Conservation (phyloP, 2,329 filamentous ascomycete species). For the Hypoxylon sp. region DNA sequence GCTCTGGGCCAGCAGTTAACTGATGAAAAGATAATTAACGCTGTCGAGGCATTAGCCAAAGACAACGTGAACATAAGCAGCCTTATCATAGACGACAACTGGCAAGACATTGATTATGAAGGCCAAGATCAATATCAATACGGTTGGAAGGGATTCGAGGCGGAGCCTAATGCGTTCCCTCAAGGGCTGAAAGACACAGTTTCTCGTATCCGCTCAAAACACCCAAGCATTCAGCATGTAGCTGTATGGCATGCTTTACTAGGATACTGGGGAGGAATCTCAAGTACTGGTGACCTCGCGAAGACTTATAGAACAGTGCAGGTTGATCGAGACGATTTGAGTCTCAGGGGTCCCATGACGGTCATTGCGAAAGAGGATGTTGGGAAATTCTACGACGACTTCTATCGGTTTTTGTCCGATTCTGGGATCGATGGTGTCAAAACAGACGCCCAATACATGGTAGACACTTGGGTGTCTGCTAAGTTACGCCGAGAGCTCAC, state of each 20-base stretch:
- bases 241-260: conserved; percentile 94
- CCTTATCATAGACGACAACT: conserved; percentile 97
- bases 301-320: conserved; percentile 81
- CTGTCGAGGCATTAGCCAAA: conserved; percentile 77
- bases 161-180: conserved; percentile 83
- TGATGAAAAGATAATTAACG: conserved; percentile 81
- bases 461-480: conserved; percentile 80
- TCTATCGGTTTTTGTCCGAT: conserved; percentile 83
- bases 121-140: conserved; percentile 67
- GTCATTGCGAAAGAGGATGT: conserved; percentile 82
- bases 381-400: conserved; percentile 85
- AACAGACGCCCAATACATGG: conserved; percentile 91
- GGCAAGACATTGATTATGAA: conserved; percentile 79
- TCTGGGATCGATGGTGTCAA: conserved; percentile 89
- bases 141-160: conserved; percentile 88
- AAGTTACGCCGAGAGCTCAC: conserved; percentile 78
- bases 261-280: conserved; percentile 92
- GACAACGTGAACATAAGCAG: conserved; percentile 83
- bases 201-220: conserved; percentile 73
- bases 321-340: conserved; percentile 64
- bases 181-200: conserved; percentile 80
- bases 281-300: conserved; percentile 79
- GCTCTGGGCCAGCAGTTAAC: conserved; percentile 86
- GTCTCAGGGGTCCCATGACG: conserved; percentile 74
- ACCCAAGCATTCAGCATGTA: conserved; percentile 82